Percentiles rank a stretch among this genome's conserved stretches.
These are phyloP conservation scores for Neovahlkampfia damariscottae DNA, from an alignment of 78 protist species.

Conservation along the genomic window DNA sequence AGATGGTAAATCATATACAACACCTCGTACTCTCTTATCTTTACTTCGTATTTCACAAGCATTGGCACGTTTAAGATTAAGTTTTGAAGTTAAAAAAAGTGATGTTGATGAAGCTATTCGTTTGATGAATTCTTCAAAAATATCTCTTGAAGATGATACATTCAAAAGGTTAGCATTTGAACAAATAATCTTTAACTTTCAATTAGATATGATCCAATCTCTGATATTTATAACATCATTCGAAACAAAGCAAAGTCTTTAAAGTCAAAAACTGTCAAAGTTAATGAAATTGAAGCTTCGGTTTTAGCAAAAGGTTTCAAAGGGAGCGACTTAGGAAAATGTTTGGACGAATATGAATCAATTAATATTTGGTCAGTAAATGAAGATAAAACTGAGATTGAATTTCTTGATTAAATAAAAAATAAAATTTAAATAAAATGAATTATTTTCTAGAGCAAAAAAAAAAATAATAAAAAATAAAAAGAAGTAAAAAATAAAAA, in stretches of 20 bases:
- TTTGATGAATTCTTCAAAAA: constrained; percentile 55
- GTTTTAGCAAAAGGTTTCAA: not conserved
- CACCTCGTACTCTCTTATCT: constrained; percentile 87
- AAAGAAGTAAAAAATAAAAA: too few species aligned
- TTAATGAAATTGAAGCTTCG: not conserved
- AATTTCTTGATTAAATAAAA: not conserved
- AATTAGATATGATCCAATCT: not conserved
- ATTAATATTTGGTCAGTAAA: not conserved
- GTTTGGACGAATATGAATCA: not conserved
- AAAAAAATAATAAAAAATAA: too few species aligned
- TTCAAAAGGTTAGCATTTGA: not conserved
- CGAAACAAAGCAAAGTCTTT: not conserved
- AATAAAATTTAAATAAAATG: not conserved
- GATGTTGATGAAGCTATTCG: constrained; percentile 84
- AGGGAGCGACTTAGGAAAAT: not conserved
- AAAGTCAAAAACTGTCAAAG: not conserved
- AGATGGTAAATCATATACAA: constrained; percentile 50
- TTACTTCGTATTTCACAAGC: constrained; percentile 91
- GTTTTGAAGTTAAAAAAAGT: constrained; percentile 12
- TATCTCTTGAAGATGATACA: constrained; percentile 22
- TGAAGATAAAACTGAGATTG: not conserved
- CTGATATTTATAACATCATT: constrained; percentile 4
- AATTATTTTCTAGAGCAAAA: not conserved
- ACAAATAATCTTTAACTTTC: not conserved
- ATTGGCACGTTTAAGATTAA: constrained; percentile 59